Evolutionary conservation across 2,329 filamentous ascomycete species (phyloP).

Genomic region (Blastomyces emzantsi): DNA sequence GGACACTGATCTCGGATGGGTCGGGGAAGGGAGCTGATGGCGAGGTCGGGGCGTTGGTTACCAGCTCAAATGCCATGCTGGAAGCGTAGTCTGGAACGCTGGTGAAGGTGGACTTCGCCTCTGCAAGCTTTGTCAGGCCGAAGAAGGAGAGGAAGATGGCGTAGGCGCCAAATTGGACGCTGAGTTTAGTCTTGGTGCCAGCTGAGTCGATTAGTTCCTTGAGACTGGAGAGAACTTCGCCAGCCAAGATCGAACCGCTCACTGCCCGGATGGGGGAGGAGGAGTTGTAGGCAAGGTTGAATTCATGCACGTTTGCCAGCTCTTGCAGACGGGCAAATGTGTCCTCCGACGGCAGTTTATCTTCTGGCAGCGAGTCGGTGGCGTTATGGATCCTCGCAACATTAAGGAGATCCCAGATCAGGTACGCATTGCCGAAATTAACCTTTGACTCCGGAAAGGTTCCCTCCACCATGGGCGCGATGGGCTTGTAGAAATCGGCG

Average conservation of each 20-base stretch:
- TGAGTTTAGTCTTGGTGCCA: conserved; percentile 32
- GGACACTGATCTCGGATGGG: conserved; percentile 45
- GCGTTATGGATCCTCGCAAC: conserved; percentile 55
- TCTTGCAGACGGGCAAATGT: conserved; percentile 55
- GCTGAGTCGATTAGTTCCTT: conserved; percentile 33
- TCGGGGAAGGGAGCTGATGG: conserved; percentile 35
- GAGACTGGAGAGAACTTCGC: conserved; percentile 47
- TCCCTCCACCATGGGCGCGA: conserved; percentile 42
- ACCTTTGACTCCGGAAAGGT: conserved; percentile 43
- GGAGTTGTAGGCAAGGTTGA: conserved; percentile 69
- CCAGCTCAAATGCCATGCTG: conserved; percentile 68
- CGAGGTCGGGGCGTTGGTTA: conserved; percentile 40
- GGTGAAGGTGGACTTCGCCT: conserved; percentile 53
- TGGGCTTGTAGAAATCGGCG: conserved; percentile 47
- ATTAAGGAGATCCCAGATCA: conserved; percentile 57
- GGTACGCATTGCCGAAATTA: conserved; percentile 55
- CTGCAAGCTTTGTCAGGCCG: conserved; percentile 46
- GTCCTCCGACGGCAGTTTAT: conserved; percentile 50
- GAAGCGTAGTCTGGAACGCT: conserved; percentile 78
- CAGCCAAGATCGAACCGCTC: conserved; percentile 55
- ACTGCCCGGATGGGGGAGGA: conserved; percentile 40
- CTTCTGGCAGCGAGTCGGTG: conserved; percentile 48
- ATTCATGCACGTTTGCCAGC: conserved; percentile 75
- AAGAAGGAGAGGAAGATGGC: conserved; percentile 54
- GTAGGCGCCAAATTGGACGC: conserved; percentile 54